Conservation (phyloP, 768 basidiomycete species). For the Tylopilus cervinicoccineus region DNA sequence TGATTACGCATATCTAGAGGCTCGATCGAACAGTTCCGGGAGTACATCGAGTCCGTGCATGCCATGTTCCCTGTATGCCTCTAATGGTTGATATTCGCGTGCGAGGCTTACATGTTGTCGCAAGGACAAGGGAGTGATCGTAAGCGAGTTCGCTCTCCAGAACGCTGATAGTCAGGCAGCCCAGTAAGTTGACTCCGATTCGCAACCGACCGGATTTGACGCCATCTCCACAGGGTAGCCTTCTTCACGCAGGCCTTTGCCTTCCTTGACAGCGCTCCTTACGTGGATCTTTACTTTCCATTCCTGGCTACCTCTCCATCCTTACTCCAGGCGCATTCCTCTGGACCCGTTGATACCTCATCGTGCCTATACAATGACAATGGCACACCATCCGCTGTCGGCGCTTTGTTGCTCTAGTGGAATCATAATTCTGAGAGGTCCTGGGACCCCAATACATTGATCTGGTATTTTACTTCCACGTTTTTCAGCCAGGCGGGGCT, state of each 20-base stretch:
- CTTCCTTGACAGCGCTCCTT: conserved; percentile 33
- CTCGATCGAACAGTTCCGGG: conserved; percentile 28
- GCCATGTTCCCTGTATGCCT: conserved; percentile 25
- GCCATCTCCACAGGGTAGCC: conserved; percentile 18
- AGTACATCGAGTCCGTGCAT: conserved; percentile 25
- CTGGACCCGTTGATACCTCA: conserved; percentile 22
- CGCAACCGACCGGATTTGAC: neutral
- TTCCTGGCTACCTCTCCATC: conserved; percentile 33
- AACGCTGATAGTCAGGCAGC: conserved; percentile 28
- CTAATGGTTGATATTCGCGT: too few species aligned
- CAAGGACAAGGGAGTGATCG: conserved; percentile 24
- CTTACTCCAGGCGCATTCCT: conserved; percentile 21
- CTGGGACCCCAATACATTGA: neutral
- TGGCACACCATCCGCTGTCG: conserved; percentile 23
- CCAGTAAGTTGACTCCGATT: conserved; percentile 21
- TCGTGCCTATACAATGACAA: conserved; percentile 33
- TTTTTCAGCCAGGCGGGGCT: neutral
- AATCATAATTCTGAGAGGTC: neutral
- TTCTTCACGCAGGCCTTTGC: conserved; percentile 33
- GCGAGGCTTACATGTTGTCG: conserved; percentile 2
- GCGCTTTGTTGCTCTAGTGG: conserved; percentile 20
- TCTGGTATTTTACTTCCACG: neutral
- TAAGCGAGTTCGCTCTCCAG: conserved; percentile 33
- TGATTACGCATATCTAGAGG: conserved; percentile 15
- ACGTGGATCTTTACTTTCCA: conserved; percentile 35